These are phyloP conservation scores for Pichia deserticola DNA, from an alignment of 805 yeast genomes.

Conservation along the genomic window DNA sequence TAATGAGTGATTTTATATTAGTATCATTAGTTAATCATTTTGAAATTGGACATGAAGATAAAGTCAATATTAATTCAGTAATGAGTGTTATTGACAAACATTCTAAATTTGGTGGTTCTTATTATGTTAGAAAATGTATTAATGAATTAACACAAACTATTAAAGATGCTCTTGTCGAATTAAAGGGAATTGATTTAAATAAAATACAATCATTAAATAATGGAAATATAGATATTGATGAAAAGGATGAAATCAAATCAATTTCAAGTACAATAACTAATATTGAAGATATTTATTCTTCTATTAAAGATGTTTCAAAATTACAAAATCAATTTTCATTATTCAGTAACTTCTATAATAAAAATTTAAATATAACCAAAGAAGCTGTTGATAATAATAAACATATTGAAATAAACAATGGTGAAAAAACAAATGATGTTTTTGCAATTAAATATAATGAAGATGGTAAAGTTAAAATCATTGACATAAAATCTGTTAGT, in stretches of 20 bases:
- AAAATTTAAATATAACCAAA: not conserved
- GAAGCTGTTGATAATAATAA: not conserved
- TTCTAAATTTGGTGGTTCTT: conserved; percentile 37
- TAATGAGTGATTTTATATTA: conserved; percentile 77
- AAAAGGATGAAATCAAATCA: conserved; percentile 15
- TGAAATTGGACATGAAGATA: conserved; percentile 27
- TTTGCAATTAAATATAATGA: conserved; percentile 18
- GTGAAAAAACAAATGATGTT: conserved; percentile 2
- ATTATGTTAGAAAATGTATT: conserved; percentile 44
- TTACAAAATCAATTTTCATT: conserved; percentile 17
- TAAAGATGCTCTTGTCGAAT: conserved; percentile 30
- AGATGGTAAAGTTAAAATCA: conserved; percentile 12
- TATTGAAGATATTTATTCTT: conserved; percentile 13
- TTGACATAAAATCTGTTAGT: conserved; percentile 8
- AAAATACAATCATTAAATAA: conserved; percentile 30
- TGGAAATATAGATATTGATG: conserved; percentile 8
- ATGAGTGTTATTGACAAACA: conserved; percentile 39
- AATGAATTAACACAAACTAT: conserved; percentile 54
- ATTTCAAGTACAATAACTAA: conserved; percentile 8
- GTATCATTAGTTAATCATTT: conserved; percentile 41
- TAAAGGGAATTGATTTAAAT: conserved; percentile 17
- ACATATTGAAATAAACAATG: not conserved
- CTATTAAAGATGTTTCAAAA: conserved; percentile 18
- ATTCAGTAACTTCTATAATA: conserved; percentile 10
- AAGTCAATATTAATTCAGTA: conserved; percentile 53